A percentile compares a stretch with the other conserved stretches of the same genome.
Evolutionary conservation across 2,329 filamentous ascomycete species (phyloP).

Genomic region (Graphilbum sp.): DNA sequence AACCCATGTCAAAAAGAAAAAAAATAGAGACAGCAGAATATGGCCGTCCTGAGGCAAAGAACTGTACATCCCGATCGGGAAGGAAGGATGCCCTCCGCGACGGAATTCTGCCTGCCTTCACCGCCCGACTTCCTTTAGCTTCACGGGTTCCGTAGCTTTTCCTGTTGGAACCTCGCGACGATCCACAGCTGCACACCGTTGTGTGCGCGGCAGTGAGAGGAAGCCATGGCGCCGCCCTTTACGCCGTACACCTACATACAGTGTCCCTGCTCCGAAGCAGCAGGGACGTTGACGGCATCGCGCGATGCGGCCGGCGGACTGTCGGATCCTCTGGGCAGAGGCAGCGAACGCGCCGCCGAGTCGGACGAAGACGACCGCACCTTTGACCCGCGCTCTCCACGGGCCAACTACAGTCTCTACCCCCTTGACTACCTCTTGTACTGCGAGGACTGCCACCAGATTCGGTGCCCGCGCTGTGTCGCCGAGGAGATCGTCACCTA

Average conservation of each 20-base stretch:
- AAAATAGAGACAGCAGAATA: too few relatives aligned
- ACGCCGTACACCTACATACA: constrained; percentile 51
- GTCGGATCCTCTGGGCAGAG: constrained; percentile 9
- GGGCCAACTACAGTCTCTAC: constrained; percentile 83
- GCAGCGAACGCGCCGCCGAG: constrained; percentile 11
- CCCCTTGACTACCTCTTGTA: constrained; percentile 88
- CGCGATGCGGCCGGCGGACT: constrained; percentile 15
- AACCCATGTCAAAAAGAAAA: too few relatives aligned
- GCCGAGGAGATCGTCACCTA: constrained; percentile 88
- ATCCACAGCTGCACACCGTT: background rate
- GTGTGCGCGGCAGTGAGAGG: background rate
- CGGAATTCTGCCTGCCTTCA: background rate
- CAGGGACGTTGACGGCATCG: constrained; percentile 25
- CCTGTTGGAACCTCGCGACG: background rate
- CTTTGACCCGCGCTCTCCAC: constrained; percentile 71
- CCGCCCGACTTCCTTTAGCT: background rate
- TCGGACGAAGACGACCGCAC: constrained; percentile 58
- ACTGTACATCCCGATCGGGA: too few relatives aligned
- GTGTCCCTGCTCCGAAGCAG: constrained; percentile 43
- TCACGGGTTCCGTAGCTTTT: background rate
- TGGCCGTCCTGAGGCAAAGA: too few relatives aligned
- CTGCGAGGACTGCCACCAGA: constrained; percentile 94
- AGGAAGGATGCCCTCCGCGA: too few relatives aligned
- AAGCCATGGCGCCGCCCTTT: constrained; percentile 27
- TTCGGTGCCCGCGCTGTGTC: constrained; percentile 83